A percentile compares a stretch with the other conserved stretches of the same genome.
Evolutionary conservation across 306 rosid genomes (phyloP).

Genomic region (Cicer chorassanicum): DNA sequence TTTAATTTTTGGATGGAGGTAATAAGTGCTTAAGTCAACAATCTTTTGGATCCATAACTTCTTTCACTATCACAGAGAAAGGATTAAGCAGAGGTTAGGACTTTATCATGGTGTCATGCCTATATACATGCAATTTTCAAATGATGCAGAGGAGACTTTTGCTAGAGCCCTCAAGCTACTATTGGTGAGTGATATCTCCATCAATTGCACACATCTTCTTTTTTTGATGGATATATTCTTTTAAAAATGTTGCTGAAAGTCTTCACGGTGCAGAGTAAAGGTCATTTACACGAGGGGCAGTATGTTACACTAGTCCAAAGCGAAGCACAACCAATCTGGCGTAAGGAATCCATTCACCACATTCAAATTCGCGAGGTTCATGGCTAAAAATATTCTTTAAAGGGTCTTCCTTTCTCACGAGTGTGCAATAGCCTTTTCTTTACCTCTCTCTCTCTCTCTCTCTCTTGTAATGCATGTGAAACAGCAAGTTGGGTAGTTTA

Average conservation of each 20-base stretch:
- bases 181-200: slow-evolving; percentile 62
- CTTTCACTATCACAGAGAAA: slow-evolving; percentile 56
- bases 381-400: slow-evolving; percentile 53
- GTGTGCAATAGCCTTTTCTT: not conserved
- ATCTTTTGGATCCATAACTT: slow-evolving; percentile 17
- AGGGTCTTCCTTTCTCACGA: slow-evolving; percentile 26
- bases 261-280: slow-evolving; percentile 62
- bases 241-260: slow-evolving; percentile 32
- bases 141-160: slow-evolving; percentile 89
- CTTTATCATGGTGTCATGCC: slow-evolving; percentile 86
- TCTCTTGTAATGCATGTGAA: slow-evolving; percentile 35
- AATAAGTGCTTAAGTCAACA: slow-evolving; percentile 4
- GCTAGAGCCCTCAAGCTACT: slow-evolving; percentile 78
- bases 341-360: slow-evolving; percentile 83
- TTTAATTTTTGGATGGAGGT: not conserved
- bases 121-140: slow-evolving; percentile 80
- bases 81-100: slow-evolving; percentile 83
- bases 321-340: slow-evolving; percentile 97
- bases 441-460: not conserved
- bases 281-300: slow-evolving; percentile 69
- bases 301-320: slow-evolving; percentile 92
- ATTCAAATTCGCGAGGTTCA: slow-evolving; percentile 87
- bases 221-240: slow-evolving; percentile 33
- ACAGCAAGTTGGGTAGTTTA: slow-evolving; percentile 16
- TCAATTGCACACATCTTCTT: not conserved